Evolutionary conservation across 2,329 filamentous ascomycete genomes (phyloP).

Genomic region (Monilinia fructigena): DNA sequence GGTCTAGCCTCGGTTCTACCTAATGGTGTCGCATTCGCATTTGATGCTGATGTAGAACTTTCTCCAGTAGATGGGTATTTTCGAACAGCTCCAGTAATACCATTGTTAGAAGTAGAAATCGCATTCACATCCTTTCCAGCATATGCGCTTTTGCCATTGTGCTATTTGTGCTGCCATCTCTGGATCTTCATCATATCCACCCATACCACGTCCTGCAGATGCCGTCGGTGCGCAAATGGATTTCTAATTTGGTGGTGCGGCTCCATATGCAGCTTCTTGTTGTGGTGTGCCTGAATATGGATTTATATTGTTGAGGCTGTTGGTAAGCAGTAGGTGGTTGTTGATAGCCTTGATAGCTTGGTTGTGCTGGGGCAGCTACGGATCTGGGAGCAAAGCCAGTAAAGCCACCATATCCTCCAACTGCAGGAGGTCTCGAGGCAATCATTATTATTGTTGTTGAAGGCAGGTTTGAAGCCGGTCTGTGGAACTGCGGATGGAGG

Average conservation of each 20-base stretch:
- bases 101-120: slow-evolving; percentile 36
- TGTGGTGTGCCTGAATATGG: slow-evolving; percentile 31
- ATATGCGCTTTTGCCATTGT: slow-evolving; percentile 93
- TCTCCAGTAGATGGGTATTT: slow-evolving; percentile 43
- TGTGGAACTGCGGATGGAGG: slow-evolving; percentile 52
- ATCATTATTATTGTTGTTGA: slow-evolving; percentile 27
- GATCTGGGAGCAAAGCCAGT: slow-evolving; percentile 60
- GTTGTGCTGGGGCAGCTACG: slow-evolving; percentile 47
- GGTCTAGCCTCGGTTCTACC: slow-evolving; percentile 43
- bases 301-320: slow-evolving; percentile 31
- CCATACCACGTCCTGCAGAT: slow-evolving; percentile 41
- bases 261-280: slow-evolving; percentile 45
- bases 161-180: slow-evolving; percentile 90
- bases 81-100: slow-evolving; percentile 39
- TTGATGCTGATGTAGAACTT: slow-evolving; percentile 46
- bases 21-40: slow-evolving; percentile 47
- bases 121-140: slow-evolving; percentile 57
- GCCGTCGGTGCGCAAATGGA: slow-evolving; percentile 68
- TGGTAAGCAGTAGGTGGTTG: slow-evolving; percentile 36
- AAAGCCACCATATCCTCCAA: slow-evolving; percentile 43
- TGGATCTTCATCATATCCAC: slow-evolving; percentile 58
- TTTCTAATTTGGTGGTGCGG: slow-evolving; percentile 73
- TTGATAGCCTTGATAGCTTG: slow-evolving; percentile 32
- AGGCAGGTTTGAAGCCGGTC: slow-evolving; percentile 34
- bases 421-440: slow-evolving; percentile 30